phyloP scores from a whole-genome alignment of 2,329 filamentous ascomycete species.

The Apiospora marii region DNA sequence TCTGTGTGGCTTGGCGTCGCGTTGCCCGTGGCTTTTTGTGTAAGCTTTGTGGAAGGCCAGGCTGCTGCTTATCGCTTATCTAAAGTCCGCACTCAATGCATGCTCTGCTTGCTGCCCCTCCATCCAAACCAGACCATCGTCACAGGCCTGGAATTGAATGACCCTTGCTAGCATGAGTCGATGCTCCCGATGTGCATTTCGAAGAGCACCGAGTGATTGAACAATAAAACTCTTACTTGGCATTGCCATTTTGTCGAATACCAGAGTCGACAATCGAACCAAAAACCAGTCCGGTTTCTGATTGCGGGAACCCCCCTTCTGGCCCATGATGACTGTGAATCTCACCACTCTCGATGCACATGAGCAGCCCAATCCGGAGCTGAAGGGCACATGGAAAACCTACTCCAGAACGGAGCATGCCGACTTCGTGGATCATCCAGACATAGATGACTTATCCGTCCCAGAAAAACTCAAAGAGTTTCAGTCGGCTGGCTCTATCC shows the following conservation, averaged over 20 bases:
- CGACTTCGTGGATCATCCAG: slow-evolving; percentile 59
- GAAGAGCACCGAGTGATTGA: not conserved
- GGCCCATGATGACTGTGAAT: slow-evolving; percentile 49
- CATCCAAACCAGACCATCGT: not conserved
- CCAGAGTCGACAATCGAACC: not conserved
- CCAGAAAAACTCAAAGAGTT: slow-evolving; percentile 53
- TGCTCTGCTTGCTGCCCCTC: not conserved
- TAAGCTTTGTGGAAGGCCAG: not conserved
- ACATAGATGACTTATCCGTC: slow-evolving; percentile 61
- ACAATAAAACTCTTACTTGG: not conserved
- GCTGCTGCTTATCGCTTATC: not conserved
- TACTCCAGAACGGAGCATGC: slow-evolving; percentile 68
- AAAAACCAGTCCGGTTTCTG: not conserved
- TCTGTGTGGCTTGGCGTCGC: slow-evolving; percentile 17
- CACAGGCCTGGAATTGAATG: not conserved
- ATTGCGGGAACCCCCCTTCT: not conserved
- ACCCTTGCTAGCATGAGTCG: not conserved
- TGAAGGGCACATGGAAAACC: slow-evolving; percentile 78
- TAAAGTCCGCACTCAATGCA: not conserved
- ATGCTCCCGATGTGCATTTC: not conserved
- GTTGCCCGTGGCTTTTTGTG: slow-evolving; percentile 6
- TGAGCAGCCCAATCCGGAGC: slow-evolving; percentile 74
- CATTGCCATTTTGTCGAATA: not conserved
- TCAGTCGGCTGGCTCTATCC: slow-evolving; percentile 52
- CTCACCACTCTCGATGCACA: slow-evolving; percentile 73